A percentile compares a stretch with the other conserved stretches of the same genome.
Evolutionary conservation across 2,329 filamentous ascomycete species (phyloP).

Genomic region (Cryphonectria japonica): DNA sequence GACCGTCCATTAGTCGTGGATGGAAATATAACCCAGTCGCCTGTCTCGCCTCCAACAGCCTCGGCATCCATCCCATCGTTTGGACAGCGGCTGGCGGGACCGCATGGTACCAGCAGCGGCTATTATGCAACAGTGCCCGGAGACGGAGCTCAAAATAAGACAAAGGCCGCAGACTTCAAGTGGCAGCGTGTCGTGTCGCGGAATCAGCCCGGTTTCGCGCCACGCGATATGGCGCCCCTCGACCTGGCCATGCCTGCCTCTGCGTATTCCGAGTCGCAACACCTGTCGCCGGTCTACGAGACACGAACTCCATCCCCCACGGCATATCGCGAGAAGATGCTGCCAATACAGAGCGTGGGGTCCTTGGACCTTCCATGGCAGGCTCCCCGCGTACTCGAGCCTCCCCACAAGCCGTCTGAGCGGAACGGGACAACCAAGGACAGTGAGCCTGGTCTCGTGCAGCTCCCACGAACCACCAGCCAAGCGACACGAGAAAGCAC

Average conservation of each 20-base stretch:
- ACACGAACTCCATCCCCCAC: constrained; percentile 72
- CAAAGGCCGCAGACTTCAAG: constrained; percentile 40
- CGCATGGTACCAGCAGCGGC: constrained; percentile 32
- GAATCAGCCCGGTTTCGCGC: constrained; percentile 56
- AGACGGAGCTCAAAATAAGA: constrained; percentile 36
- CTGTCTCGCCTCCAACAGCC: constrained; percentile 28
- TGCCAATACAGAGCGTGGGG: constrained; percentile 25
- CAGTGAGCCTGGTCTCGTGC: constrained; percentile 31
- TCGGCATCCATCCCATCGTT: constrained; percentile 35
- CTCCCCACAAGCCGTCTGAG: constrained; percentile 28
- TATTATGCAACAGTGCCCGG: constrained; percentile 35
- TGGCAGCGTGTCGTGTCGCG: constrained; percentile 46
- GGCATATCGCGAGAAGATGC: constrained; percentile 45
- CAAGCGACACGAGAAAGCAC: constrained; percentile 51
- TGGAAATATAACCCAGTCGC: constrained; percentile 41
- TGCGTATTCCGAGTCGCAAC: constrained; percentile 50
- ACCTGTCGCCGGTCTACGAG: constrained; percentile 76
- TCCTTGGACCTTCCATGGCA: constrained; percentile 26
- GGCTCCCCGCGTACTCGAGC: constrained; percentile 23
- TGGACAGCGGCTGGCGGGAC: constrained; percentile 38
- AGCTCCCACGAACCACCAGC: constrained; percentile 45
- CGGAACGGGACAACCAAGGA: constrained; percentile 35
- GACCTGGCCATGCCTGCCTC: constrained; percentile 57
- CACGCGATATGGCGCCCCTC: constrained; percentile 56
- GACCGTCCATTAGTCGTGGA: constrained; percentile 58